Base-by-base conservation (phyloP, 1,139 yeast species). In the Geotrichum citri-aurantii region DNA sequence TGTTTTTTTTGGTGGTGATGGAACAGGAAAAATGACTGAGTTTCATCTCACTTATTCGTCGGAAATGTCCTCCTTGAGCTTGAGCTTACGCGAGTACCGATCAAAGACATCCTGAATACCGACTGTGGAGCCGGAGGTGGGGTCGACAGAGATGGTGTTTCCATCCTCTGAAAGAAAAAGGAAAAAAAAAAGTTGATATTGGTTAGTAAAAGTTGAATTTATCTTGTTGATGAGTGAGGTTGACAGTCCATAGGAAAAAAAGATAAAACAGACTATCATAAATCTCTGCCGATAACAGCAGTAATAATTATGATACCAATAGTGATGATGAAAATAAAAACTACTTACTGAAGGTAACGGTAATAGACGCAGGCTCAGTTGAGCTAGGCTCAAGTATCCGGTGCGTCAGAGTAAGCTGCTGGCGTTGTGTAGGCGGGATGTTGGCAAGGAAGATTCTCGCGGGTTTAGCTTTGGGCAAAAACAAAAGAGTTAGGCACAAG, bases 361-460 rank as follows among this genome's bases (percentile, higher is more conserved):
- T 80, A 46, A 92, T 82, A 40, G 78, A 68, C 24, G 96, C 90
- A 56, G 72, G 68, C 37, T 77, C 81, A 2, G 73, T 73, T 0
- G 86, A 77, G 11, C 61, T 31, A 37, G 60, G 60, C 14, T 61
- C 62, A 24, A 74, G 62, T 27, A 75, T 63, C 54, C 65, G 65
- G 58, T 70, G 72, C 48, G 65, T 63, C 8, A 74, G 63, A 54
- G 65, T 64, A 52, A 74, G 62, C 23, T 61, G 61, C 21, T 64
- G 62, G 23, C 77, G 68, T 29, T 65, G 62, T 48, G 66, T 62
- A n/a, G 77, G 88, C 23, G 98, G 97, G 59, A 92, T 81, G 59
- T 90, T 81, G 19, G 95, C 81, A 56, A 92, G 80, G 68, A 92
- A 86, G 21, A 88, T 76, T 66, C 98, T 82, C 1, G 96, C 92